phyloP scores from a whole-genome alignment of 2,329 filamentous ascomycete genomes.

The Microdochium bolleyi region DNA sequence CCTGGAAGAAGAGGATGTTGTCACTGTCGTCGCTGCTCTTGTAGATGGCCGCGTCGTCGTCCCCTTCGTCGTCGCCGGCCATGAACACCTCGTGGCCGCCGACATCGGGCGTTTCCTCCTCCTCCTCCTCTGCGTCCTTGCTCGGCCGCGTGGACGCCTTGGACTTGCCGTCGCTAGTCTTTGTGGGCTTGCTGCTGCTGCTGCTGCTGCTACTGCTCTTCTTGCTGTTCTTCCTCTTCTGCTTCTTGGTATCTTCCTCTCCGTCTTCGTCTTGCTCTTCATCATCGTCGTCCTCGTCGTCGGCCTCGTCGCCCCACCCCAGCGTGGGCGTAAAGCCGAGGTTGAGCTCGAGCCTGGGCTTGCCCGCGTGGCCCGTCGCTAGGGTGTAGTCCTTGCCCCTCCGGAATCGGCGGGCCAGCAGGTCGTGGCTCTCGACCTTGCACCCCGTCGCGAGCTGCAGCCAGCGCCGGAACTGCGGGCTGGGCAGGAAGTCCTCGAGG shows the following conservation, averaged over 20 bases:
- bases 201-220: slow-evolving; percentile 22
- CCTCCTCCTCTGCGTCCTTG: slow-evolving; percentile 13
- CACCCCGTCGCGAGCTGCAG: slow-evolving; percentile 75
- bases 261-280: slow-evolving; percentile 34
- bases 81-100: slow-evolving; percentile 88
- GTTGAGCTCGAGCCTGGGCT: slow-evolving; percentile 78
- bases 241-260: slow-evolving; percentile 20
- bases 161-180: slow-evolving; percentile 4
- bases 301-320: slow-evolving; percentile 73
- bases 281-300: slow-evolving; percentile 39
- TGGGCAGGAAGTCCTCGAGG: slow-evolving; percentile 75
- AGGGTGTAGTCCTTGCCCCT: slow-evolving; percentile 86
- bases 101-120: slow-evolving; percentile 40
- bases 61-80: slow-evolving; percentile 70
- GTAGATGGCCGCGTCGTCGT: slow-evolving; percentile 80
- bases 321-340: slow-evolving; percentile 76
- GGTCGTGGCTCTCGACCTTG: slow-evolving; percentile 62
- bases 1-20: slow-evolving; percentile 58
- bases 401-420: slow-evolving; percentile 82
- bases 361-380: slow-evolving; percentile 72
- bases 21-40: slow-evolving; percentile 69
- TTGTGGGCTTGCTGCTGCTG: slow-evolving; percentile 18
- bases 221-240: slow-evolving; percentile 22
- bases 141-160: slow-evolving; percentile 18
- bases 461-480: slow-evolving; percentile 82